These are phyloP conservation scores for Cladobotryum mycophilum DNA, from an alignment of 2,329 filamentous ascomycete species.

Conservation along the genomic window DNA sequence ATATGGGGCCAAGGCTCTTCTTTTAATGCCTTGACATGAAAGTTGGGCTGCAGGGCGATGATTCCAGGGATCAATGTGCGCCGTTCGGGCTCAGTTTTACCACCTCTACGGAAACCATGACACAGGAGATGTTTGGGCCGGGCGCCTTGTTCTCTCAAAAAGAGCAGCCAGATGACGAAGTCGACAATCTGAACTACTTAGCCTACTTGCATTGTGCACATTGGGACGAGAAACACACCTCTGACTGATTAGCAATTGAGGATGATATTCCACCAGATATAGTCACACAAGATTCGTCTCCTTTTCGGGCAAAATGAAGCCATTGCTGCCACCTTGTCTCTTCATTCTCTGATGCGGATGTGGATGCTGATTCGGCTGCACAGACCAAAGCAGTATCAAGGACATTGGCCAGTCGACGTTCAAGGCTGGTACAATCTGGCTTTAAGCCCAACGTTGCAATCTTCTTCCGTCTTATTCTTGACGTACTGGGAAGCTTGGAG, in stretches of 20 bases:
- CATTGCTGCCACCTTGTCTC: slow-evolving; percentile 49
- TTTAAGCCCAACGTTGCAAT: slow-evolving; percentile 40
- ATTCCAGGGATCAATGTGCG: slow-evolving; percentile 57
- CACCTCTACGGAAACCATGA: slow-evolving; percentile 64
- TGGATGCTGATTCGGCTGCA: slow-evolving; percentile 17
- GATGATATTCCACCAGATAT: slow-evolving; percentile 40
- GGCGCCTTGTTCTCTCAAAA: slow-evolving; percentile 47
- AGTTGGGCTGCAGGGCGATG: slow-evolving; percentile 58
- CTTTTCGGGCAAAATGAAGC: slow-evolving; percentile 54
- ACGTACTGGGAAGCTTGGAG: slow-evolving; percentile 57
- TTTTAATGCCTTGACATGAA: slow-evolving; percentile 63
- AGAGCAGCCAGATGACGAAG: slow-evolving; percentile 71
- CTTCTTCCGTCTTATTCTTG: slow-evolving; percentile 55
- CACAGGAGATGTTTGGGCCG: slow-evolving; percentile 72
- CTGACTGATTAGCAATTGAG: slow-evolving; percentile 51
- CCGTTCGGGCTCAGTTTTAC: slow-evolving; percentile 21
- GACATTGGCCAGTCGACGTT: slow-evolving; percentile 45
- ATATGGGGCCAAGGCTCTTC: slow-evolving; percentile 67
- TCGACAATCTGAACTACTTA: slow-evolving; percentile 57
- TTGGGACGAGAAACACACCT: slow-evolving; percentile 40
- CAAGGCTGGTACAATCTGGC: slow-evolving; percentile 22
- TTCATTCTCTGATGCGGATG: slow-evolving; percentile 10
- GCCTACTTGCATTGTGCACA: slow-evolving; percentile 8
- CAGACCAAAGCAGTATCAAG: slow-evolving; percentile 69
- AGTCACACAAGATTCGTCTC: slow-evolving; percentile 52